Evolutionary conservation across 75 land plant species (phyloP).

Genomic region (Pinus tabuliformis): DNA sequence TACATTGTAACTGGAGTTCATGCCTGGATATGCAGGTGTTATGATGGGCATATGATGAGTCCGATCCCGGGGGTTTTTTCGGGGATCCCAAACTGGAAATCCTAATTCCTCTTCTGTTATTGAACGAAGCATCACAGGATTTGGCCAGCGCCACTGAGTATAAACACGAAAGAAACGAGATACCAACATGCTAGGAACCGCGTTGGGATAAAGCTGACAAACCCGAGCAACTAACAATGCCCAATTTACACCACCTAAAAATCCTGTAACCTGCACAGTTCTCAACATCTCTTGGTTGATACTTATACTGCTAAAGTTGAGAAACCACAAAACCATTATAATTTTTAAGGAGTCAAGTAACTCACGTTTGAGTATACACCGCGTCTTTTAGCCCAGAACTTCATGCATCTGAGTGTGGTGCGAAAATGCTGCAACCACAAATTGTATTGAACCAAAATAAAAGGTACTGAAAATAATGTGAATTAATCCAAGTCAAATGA

Average conservation of each 20-base stretch:
- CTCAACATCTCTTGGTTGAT: neutral
- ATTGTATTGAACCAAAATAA: constrained; percentile 3
- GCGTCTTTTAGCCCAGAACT: constrained; percentile 84
- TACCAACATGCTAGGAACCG: constrained; percentile 76
- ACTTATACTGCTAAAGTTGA: neutral
- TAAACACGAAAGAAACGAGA: constrained; percentile 78
- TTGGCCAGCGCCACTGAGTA: constrained; percentile 91
- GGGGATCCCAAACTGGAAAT: constrained; percentile 82
- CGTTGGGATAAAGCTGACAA: constrained; percentile 85
- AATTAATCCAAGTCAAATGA: neutral
- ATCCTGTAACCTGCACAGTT: constrained; percentile 68
- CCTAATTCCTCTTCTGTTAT: constrained; percentile 71
- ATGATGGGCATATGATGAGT: constrained; percentile 83
- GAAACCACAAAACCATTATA: neutral
- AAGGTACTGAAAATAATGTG: neutral
- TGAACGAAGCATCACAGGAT: constrained; percentile 77
- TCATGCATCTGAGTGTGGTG: constrained; percentile 73
- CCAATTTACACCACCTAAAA: constrained; percentile 88
- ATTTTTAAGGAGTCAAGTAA: neutral
- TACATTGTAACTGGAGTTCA: constrained; percentile 90
- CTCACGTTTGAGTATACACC: constrained; percentile 88
- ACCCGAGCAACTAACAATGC: constrained; percentile 78
- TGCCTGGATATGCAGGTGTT: constrained; percentile 85
- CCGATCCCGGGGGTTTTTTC: constrained; percentile 63
- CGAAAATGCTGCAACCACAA: constrained; percentile 53